Conservation (phyloP, 352 stramenopile species). For the Phytophthora colocasiae region DNA sequence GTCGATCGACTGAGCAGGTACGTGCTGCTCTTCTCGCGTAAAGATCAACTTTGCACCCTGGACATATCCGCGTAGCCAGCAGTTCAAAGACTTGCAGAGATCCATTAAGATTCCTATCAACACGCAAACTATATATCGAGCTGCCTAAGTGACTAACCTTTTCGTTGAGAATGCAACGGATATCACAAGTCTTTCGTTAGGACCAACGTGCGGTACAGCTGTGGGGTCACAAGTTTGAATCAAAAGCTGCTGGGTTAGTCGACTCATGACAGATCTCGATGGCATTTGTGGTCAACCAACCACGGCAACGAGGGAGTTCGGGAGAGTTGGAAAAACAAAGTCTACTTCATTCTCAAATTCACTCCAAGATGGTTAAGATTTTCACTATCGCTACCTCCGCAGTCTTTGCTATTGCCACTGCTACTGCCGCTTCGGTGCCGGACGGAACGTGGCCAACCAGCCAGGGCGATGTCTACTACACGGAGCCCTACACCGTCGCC, state of each 20-base stretch:
- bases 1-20: neutral
- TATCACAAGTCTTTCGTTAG: neutral
- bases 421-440: constrained; percentile 23
- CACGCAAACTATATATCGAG: neutral
- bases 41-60: neutral
- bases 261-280: constrained; percentile 11
- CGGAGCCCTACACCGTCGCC: constrained; percentile 40
- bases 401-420: constrained; percentile 1
- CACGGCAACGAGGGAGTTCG: too few species aligned
- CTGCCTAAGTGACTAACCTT: constrained; percentile 6
- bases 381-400: constrained; percentile 6
- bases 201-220: neutral
- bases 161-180: constrained; percentile 11
- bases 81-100: constrained; percentile 4
- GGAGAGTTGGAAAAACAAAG: neutral
- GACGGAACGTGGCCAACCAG: constrained; percentile 38
- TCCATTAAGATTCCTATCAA: constrained; percentile 4
- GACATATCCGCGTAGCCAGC: constrained; percentile 11
- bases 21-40: neutral
- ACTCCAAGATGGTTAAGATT: constrained; percentile 33
- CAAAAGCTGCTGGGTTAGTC: constrained; percentile 1
- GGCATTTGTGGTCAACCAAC: neutral
- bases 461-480: constrained; percentile 25
- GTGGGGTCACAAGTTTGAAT: neutral
- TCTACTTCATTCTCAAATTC: constrained; percentile 13